These are phyloP conservation scores for Talaromyces atroroseus DNA, from an alignment of 2,329 filamentous ascomycete genomes.

Conservation along the genomic window DNA sequence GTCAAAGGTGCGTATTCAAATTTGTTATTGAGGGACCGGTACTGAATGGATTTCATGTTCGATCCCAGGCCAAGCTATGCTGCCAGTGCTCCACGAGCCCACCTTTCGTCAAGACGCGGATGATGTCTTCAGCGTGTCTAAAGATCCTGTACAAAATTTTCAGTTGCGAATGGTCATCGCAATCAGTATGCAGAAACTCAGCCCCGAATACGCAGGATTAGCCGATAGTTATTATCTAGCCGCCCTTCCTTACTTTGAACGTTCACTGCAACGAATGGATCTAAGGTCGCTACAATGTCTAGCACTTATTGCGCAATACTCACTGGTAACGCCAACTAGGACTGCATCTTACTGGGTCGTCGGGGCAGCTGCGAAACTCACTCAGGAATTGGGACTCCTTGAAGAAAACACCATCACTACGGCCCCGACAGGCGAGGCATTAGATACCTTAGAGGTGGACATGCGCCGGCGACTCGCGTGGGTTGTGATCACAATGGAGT, in stretches of 20 bases:
- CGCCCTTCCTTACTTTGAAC: slow-evolving; percentile 77
- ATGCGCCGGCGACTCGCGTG: slow-evolving; percentile 85
- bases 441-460: slow-evolving; percentile 73
- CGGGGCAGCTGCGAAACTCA: slow-evolving; percentile 78
- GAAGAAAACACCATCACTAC: slow-evolving; percentile 81
- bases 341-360: slow-evolving; percentile 92
- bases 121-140: slow-evolving; percentile 70
- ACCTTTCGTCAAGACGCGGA: slow-evolving; percentile 71
- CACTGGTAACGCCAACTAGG: slow-evolving; percentile 81
- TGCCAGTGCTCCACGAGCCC: slow-evolving; percentile 79
- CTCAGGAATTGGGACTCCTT: slow-evolving; percentile 79
- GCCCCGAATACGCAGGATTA: slow-evolving; percentile 81
- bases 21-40: not conserved
- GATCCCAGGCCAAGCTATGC: slow-evolving; percentile 71
- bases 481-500: slow-evolving; percentile 84
- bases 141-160: slow-evolving; percentile 80
- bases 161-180: slow-evolving; percentile 86
- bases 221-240: slow-evolving; percentile 94
- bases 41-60: not conserved
- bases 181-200: slow-evolving; percentile 89
- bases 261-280: slow-evolving; percentile 80
- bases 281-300: slow-evolving; percentile 86
- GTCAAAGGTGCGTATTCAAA: slow-evolving; percentile 60
- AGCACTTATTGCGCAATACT: slow-evolving; percentile 82
- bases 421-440: slow-evolving; percentile 53